Base-by-base conservation (phyloP, 2,329 filamentous ascomycete genomes). In the Paraphoma chrysanthemicola region DNA sequence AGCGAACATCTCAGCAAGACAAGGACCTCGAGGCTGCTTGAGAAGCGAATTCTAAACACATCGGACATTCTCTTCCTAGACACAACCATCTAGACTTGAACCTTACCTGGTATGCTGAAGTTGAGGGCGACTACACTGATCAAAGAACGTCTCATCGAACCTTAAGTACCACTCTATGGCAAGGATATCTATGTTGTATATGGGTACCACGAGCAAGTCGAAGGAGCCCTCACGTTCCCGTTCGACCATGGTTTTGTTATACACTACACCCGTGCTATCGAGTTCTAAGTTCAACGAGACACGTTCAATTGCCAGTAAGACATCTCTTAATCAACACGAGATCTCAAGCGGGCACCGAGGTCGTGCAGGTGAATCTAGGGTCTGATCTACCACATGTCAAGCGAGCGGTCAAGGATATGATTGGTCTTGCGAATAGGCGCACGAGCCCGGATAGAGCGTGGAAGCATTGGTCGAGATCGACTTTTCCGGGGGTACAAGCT, bases 171-270 rank as follows among this genome's bases (percentile, higher is more conserved):
- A 87, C 67, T 83, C 81, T 90, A 85, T 44, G 49, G 36, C 1
- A 91, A 96, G 70, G 91, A 90, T 0, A 78, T 96, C 0, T 92
- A 92, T 69, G 87, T 95, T 63, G 93, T 96, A 78, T 96, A 97
- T 77, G 87, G 92, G 7, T 86, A 92, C 74, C 93, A 96, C 66
- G 92, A 96, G 79, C 89, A 88, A 11, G 16, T 29, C 9, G 70
- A 81, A 82, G 52, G 92, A 56, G 81, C 81, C 14, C 92, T 91
- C 1, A 87, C 89, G 0, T 97, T 88, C 69, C 88, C 91, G 39
- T 97, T 97, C 64, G 93, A 93, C 0, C 92, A 88, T 54, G 93
- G 93, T n/a, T 0, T 82, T 96, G 1, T 90, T 87, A 51, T 96
- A 94, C 78, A 92, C 91, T 0, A 84, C 77, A 1, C 94, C 93